Evolutionary conservation across 1,139 yeast genomes (phyloP).

Genomic region (Zygoascus hellenicus): DNA sequence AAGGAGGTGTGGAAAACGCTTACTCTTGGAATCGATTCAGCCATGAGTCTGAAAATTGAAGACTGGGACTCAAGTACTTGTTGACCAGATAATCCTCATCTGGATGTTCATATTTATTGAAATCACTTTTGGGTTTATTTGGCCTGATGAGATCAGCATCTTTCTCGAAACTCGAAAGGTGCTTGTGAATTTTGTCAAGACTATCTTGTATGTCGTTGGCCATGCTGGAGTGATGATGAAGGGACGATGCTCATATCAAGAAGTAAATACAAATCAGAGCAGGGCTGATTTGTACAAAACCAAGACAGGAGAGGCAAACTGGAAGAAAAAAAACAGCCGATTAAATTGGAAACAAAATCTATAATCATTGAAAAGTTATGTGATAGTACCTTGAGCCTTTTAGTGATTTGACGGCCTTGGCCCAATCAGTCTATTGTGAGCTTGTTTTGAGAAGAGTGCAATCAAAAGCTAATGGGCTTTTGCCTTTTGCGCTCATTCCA

Average conservation of each 20-base stretch:
- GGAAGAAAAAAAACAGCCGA: background rate
- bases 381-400: background rate
- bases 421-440: too few species aligned
- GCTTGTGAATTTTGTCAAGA: constrained; percentile 4
- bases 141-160: background rate
- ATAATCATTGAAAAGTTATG: background rate
- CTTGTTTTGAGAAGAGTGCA: background rate
- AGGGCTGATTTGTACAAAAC: background rate
- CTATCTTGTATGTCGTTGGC: constrained; percentile 1
- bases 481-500: constrained; percentile 53
- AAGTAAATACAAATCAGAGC: too few species aligned
- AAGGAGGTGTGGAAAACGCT: constrained; percentile 13
- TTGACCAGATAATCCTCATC: constrained; percentile 20
- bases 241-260: background rate
- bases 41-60: constrained; percentile 32
- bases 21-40: constrained; percentile 32
- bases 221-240: constrained; percentile 3
- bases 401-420: background rate
- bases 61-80: constrained; percentile 32
- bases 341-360: background rate
- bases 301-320: background rate
- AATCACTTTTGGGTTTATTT: background rate
- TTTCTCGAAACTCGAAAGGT: background rate
- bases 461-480: constrained; percentile 14
- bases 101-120: too few species aligned